phyloP scores from a whole-genome alignment of 2,329 filamentous ascomycete genomes.

The Cercospora berteroae region DNA sequence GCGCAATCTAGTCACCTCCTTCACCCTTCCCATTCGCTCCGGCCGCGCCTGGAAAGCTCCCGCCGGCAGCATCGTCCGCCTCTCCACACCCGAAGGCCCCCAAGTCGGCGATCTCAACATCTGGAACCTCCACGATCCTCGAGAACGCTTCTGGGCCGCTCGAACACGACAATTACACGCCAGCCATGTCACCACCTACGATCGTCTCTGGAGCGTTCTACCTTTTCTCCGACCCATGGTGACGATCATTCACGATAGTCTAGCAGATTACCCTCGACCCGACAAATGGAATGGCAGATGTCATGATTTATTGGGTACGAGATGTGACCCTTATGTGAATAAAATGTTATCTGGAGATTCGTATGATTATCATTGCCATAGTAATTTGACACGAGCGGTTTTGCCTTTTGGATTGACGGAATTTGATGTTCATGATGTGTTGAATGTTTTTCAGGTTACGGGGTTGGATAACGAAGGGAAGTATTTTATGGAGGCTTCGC shows the following conservation, averaged over 20 bases:
- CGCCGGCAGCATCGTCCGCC: slow-evolving; percentile 65
- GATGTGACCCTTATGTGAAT: slow-evolving; percentile 84
- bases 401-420: slow-evolving; percentile 67
- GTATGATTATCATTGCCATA: slow-evolving; percentile 83
- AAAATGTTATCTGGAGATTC: slow-evolving; percentile 65
- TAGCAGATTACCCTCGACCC: slow-evolving; percentile 46
- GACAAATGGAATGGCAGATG: slow-evolving; percentile 60
- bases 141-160: slow-evolving; percentile 78
- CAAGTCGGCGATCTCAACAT: slow-evolving; percentile 84
- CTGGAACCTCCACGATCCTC: slow-evolving; percentile 73
- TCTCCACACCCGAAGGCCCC: slow-evolving; percentile 65
- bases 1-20: slow-evolving; percentile 28
- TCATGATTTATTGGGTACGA: slow-evolving; percentile 77
- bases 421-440: slow-evolving; percentile 76
- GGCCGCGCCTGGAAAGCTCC: slow-evolving; percentile 71
- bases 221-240: slow-evolving; percentile 74
- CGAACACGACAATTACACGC: slow-evolving; percentile 76
- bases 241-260: slow-evolving; percentile 66
- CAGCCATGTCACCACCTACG: slow-evolving; percentile 63
- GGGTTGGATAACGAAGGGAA: slow-evolving; percentile 68
- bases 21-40: slow-evolving; percentile 67
- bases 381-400: slow-evolving; percentile 73
- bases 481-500: slow-evolving; percentile 71
- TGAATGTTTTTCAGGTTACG: slow-evolving; percentile 85
- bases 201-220: slow-evolving; percentile 74